Conservation (phyloP, 2,329 filamentous ascomycete species). For the Chrysoporthe austroafricana region DNA sequence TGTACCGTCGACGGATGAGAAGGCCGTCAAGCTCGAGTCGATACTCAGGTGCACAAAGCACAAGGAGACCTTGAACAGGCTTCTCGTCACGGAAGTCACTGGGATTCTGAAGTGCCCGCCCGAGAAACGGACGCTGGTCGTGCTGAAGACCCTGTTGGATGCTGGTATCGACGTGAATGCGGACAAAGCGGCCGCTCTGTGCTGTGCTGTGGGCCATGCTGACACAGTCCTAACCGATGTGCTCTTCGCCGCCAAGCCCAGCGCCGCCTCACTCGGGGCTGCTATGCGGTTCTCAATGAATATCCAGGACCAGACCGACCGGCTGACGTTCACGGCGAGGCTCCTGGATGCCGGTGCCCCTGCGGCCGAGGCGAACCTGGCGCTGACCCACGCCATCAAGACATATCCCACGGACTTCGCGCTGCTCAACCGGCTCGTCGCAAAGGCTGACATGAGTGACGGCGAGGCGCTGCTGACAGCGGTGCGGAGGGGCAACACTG, state of each 20-base stretch:
- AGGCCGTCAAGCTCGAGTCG: constrained; percentile 53
- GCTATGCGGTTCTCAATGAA: constrained; percentile 58
- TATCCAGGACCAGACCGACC: constrained; percentile 54
- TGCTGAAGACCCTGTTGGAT: constrained; percentile 51
- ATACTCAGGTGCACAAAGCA: constrained; percentile 50
- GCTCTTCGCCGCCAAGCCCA: constrained; percentile 49
- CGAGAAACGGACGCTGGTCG: constrained; percentile 45
- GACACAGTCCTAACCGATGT: constrained; percentile 52
- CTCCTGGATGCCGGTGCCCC: constrained; percentile 55
- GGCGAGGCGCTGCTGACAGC: constrained; percentile 53
- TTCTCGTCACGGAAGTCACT: constrained; percentile 57
- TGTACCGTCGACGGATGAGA: constrained; percentile 48
- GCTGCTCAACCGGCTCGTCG: constrained; percentile 50
- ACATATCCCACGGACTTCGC: constrained; percentile 53
- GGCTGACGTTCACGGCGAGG: constrained; percentile 53
- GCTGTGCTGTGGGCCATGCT: constrained; percentile 52
- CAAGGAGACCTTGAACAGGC: constrained; percentile 47
- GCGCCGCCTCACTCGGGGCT: constrained; percentile 47
- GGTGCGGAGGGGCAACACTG: constrained; percentile 48
- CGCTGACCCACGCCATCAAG: constrained; percentile 54
- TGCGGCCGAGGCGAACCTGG: constrained; percentile 52
- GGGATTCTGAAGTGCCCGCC: constrained; percentile 44
- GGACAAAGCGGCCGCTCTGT: constrained; percentile 54
- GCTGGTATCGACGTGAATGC: constrained; percentile 60
- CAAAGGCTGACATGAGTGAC: constrained; percentile 53